Conservation (phyloP, 306 rosid genomes). For the Psophocarpus tetragonolobus region DNA sequence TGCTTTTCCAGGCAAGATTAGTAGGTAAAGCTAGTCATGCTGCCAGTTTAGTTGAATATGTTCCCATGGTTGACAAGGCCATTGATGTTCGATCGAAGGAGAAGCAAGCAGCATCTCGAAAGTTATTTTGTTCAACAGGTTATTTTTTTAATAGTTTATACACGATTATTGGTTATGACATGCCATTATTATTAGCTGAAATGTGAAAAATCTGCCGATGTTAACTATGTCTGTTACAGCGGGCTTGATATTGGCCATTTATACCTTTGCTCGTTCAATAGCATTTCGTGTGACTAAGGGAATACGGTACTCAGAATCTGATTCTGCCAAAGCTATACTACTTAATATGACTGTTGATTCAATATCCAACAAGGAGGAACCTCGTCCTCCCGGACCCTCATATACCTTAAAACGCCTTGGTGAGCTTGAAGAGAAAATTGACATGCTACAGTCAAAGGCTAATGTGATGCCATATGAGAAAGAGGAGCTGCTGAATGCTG, state of each 20-base stretch:
- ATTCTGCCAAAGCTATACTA: conserved; percentile 26
- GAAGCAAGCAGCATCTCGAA: conserved; percentile 36
- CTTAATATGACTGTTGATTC: conserved; percentile 36
- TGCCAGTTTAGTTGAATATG: conserved; percentile 46
- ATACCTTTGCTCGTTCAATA: conserved; percentile 44
- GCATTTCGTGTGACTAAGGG: conserved; percentile 40
- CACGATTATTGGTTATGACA: conserved; percentile 8
- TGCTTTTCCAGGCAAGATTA: conserved; percentile 54
- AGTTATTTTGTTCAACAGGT: conserved; percentile 50
- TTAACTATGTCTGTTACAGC: conserved; percentile 42
- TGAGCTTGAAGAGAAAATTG: conserved; percentile 74
- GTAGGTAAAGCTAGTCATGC: conserved; percentile 41
- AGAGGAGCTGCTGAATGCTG: conserved; percentile 78
- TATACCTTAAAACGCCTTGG: conserved; percentile 58
- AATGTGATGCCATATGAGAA: conserved; percentile 76
- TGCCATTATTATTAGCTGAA: conserved; percentile 19
- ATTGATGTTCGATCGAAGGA: conserved; percentile 51
- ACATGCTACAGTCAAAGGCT: conserved; percentile 60
- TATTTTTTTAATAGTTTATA: conserved; percentile 21
- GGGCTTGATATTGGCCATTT: conserved; percentile 53
- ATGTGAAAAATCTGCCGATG: not conserved
- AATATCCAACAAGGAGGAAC: conserved; percentile 43
- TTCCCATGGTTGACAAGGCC: conserved; percentile 78
- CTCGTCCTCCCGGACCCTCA: conserved; percentile 38
- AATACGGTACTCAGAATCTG: conserved; percentile 29